Conservation (phyloP, 805 yeast species). For the Wickerhamiella nectarea region DNA sequence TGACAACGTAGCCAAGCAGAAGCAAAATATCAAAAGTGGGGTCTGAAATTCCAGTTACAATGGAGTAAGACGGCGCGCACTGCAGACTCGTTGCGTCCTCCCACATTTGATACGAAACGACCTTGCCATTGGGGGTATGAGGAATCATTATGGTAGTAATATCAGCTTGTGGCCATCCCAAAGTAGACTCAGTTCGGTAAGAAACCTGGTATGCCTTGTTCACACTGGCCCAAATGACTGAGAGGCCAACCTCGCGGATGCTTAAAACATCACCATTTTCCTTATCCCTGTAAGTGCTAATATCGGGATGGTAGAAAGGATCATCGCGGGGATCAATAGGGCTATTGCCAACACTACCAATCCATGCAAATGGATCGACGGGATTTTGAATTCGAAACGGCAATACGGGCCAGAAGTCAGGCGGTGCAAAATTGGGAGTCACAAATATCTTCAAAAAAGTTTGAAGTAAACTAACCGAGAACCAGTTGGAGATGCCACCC, state of each 20-base stretch:
- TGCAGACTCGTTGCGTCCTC: conserved; percentile 18
- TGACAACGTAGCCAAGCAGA: conserved; percentile 16
- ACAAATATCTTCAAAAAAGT: conserved; percentile 18
- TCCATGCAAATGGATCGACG: conserved; percentile 3
- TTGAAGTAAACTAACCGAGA: conserved; percentile 21
- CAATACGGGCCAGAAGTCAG: conserved; percentile 16
- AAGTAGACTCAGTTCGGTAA: conserved; percentile 10
- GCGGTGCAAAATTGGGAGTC: conserved; percentile 16
- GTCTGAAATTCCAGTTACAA: conserved; percentile 11
- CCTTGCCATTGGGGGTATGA: conserved; percentile 1
- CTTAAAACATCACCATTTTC: conserved; percentile 14
- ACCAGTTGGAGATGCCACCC: neutral
- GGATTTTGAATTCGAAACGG: conserved; percentile 3
- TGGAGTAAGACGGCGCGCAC: conserved; percentile 19
- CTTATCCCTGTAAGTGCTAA: conserved; percentile 7
- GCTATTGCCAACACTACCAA: neutral
- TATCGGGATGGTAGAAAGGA: conserved; percentile 13
- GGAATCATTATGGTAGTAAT: conserved; percentile 16
- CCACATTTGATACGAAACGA: conserved; percentile 18
- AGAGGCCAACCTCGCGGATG: conserved; percentile 12
- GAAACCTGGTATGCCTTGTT: conserved; percentile 11
- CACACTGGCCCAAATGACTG: conserved; percentile 11
- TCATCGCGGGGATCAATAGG: conserved; percentile 13
- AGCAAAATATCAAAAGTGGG: conserved; percentile 14
- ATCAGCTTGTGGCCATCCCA: conserved; percentile 10